Evolutionary conservation across 768 basidiomycete species (phyloP), one percentile per base, ranked within the genome.

Genomic region (Tricholoma terreum): DNA sequence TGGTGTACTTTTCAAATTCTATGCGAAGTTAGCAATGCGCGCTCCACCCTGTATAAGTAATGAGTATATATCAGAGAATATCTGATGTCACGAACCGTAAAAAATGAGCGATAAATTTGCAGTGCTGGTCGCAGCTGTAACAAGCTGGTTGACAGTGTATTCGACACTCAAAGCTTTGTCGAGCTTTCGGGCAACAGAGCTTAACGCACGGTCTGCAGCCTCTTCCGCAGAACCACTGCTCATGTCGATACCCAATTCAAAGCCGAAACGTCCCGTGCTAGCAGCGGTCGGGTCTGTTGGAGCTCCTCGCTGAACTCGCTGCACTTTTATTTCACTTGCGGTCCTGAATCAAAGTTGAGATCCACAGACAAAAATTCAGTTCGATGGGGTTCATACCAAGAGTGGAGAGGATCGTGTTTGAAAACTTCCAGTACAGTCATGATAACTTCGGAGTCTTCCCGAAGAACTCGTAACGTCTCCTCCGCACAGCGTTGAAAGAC

Each of bases 371-470:
- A 24, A 10, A 45, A 35, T 51, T 14, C 33, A n/a, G 22, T 55
- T 17, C 36, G 11, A 24, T 11, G 49, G 30, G 35, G 59, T 84
- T 34, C 50, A 21, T 43, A 93, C 95, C 96, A 98, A 30, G 85
- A 87, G 64, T 98, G 91, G 17, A 99, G 80, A 5, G 97, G 96
- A 70, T 99, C 96, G 66, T 96, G 85, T 70, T 91, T 93, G 84
- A 98, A 97, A 12, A 98, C 96, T 66, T 97, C 95, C 35, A 99
- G 79, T 3, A 99, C 90, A 0, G 95, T 98, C 82, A 94, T 84
- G 66, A 99, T 87, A 45, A 96, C 84, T 33, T 87, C 89, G 0
- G 92, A 91, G 9, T 86, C 83, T 36, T 89, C 86, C 10, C 95
- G 83, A 33, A 98, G 76, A 4, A 99, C 96, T 11, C 94, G 85